Percentiles rank a stretch among this genome's conserved stretches.
Conservation (phyloP, 176 grass and related monocot genomes). For the Pharus latifolius region DNA sequence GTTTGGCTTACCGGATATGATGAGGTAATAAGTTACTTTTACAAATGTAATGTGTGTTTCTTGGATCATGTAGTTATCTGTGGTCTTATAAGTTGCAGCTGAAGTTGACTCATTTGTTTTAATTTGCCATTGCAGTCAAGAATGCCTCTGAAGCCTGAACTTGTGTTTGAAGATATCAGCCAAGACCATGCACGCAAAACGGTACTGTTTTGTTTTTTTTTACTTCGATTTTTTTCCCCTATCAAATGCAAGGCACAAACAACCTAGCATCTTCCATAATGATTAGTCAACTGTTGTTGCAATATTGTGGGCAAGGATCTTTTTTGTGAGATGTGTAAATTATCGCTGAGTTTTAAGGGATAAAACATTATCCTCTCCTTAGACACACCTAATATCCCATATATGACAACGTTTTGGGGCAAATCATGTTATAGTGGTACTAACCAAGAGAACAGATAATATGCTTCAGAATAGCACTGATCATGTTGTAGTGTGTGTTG, state of each 20-base stretch:
- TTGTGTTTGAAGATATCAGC: slow-evolving; percentile 97
- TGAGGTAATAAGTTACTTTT: slow-evolving; percentile 49
- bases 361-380: too few species aligned
- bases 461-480: neutral
- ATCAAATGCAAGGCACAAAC: neutral
- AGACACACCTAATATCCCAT: too few species aligned
- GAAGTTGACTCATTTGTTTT: neutral
- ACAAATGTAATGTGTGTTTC: neutral
- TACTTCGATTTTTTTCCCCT: slow-evolving; percentile 6
- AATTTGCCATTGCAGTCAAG: slow-evolving; percentile 44
- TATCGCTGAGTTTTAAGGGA: too few species aligned
- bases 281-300: neutral
- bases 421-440: neutral
- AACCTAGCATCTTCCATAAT: neutral
- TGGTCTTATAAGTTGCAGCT: neutral
- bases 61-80: neutral
- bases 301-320: too few species aligned
- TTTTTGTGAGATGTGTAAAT: too few species aligned
- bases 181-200: slow-evolving; percentile 97
- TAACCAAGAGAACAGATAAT: neutral
- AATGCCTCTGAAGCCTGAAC: slow-evolving; percentile 73
- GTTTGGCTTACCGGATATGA: slow-evolving; percentile 99
- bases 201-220: slow-evolving; percentile 26
- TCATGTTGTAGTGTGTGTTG: neutral
- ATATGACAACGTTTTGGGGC: too few species aligned